Conservation (phyloP, 208 protist genomes). For the Naegleria gruberi region DNA sequence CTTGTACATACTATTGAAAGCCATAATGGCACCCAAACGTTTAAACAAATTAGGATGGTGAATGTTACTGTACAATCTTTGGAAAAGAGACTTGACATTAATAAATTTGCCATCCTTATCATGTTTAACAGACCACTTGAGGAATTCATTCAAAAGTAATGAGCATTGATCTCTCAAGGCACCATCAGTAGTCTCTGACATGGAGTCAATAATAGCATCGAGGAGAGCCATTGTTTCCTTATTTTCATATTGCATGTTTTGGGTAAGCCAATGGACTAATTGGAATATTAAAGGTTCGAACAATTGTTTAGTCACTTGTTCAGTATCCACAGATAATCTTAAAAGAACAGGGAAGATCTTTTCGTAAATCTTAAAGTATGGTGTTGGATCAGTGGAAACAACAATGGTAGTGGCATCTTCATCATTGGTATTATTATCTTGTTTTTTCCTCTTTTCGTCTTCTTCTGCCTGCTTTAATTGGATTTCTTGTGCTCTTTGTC, state of each 20-base stretch:
- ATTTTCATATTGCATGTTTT: slow-evolving; percentile 38
- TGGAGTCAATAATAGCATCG: slow-evolving; percentile 44
- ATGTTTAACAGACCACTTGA: slow-evolving; percentile 49
- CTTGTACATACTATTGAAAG: slow-evolving; percentile 38
- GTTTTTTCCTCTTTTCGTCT: not conserved
- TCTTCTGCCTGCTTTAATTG: not conserved
- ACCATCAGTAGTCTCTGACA: slow-evolving; percentile 26
- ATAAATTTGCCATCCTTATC: slow-evolving; percentile 18
- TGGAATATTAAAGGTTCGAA: slow-evolving; percentile 61
- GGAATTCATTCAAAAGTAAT: slow-evolving; percentile 47
- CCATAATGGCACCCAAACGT: slow-evolving; percentile 40
- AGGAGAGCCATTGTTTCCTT: slow-evolving; percentile 49
- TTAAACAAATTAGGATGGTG: slow-evolving; percentile 46
- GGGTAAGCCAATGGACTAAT: slow-evolving; percentile 65
- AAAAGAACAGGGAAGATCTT: slow-evolving; percentile 54
- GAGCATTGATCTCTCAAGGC: slow-evolving; percentile 47
- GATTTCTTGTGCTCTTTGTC: slow-evolving; percentile 12
- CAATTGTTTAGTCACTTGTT: slow-evolving; percentile 47
- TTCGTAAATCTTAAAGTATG: slow-evolving; percentile 36
- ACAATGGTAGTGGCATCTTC: not conserved
- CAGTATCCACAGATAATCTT: slow-evolving; percentile 50
- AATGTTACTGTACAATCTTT: slow-evolving; percentile 46
- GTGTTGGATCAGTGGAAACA: not conserved
- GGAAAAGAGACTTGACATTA: slow-evolving; percentile 41
- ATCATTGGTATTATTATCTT: not conserved